Evolutionary conservation across 352 stramenopile species (phyloP).

Genomic region (Pythium diclinum): DNA sequence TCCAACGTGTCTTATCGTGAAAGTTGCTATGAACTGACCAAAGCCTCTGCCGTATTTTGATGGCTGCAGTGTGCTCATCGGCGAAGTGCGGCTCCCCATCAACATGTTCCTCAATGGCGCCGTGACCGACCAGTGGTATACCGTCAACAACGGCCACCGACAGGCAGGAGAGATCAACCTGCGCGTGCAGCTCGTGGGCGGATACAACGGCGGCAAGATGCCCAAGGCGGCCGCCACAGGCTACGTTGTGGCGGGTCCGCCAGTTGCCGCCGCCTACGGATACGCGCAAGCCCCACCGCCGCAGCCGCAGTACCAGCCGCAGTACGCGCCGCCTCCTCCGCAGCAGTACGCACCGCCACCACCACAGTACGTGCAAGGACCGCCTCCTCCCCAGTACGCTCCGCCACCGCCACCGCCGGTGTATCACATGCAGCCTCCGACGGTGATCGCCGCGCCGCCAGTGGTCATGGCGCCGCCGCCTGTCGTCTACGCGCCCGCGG

Average conservation of each 20-base stretch:
- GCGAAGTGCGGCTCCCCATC: conserved; percentile 63
- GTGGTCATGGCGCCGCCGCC: conserved; percentile 25
- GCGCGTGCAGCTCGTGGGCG: conserved; percentile 60
- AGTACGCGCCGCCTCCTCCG: conserved; percentile 10
- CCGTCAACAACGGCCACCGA: conserved; percentile 62
- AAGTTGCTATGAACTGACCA: too few species aligned
- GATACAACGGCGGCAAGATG: neutral
- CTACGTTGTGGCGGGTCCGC: neutral
- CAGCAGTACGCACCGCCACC: conserved; percentile 15
- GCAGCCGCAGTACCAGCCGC: conserved; percentile 22
- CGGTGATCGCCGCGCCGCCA: conserved; percentile 16
- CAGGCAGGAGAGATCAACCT: conserved; percentile 78
- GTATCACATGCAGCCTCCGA: conserved; percentile 12
- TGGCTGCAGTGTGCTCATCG: conserved; percentile 53
- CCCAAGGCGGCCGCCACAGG: neutral
- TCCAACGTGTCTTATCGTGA: too few species aligned
- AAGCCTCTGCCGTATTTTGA: neutral
- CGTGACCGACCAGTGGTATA: conserved; percentile 79
- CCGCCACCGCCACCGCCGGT: conserved; percentile 2
- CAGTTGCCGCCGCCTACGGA: conserved; percentile 3
- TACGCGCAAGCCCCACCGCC: conserved; percentile 21
- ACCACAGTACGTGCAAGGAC: conserved; percentile 17
- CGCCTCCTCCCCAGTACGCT: conserved; percentile 4
- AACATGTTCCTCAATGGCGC: conserved; percentile 69
- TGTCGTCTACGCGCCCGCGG: conserved; percentile 22